Base-by-base conservation (phyloP, 139 green algal species). In the Picochlorum sp. region DNA sequence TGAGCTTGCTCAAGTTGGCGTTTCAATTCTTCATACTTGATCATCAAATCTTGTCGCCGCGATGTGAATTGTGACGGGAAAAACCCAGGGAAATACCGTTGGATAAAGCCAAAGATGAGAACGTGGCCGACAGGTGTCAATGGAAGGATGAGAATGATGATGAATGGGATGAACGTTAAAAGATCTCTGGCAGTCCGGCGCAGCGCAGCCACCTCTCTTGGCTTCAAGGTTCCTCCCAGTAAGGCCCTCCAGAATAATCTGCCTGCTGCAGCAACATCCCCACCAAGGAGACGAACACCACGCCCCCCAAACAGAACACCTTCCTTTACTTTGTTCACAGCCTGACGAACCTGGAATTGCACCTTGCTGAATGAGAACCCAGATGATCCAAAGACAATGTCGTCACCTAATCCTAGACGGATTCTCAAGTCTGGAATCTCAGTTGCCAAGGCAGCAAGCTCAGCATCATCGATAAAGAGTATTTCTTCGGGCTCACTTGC, bases 51-150 rank as follows among this genome's bases (percentile, higher is more conserved):
- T 75, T 98, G 92, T 20, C 92, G 76, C 37, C 83, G 61, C 28
- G 49, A 76, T 37, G 86, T 90, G 77, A 99, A 98, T 77, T 96
- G 93, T 26, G 77, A 90, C 38, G 94, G 94, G 77, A 97, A 99
- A 72, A 98, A 90, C 60, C 73, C 79, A 0, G 94, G 94, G 74
- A 99, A 99, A 81, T 98, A 98, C 47, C 79, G 69, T 76, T 98
- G 92, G 30, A 98, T 84, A 80, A 98, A 97, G 37, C 84, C 81
- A 73, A 98, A 99, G 21, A 98, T 81, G 11, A 97, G 78, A 31
- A 99, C 94, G 74, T 99, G 94, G 45, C 94, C 94, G 49, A 98
- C 81, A 3, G 94, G 94, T 3, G 90, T 96, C 20, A 99, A 72
- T 6, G 94, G 94, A 15, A 90, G 78, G 72, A 99, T 95, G 28